These are phyloP conservation scores for Arthrobotrys sphaeroides DNA, from an alignment of 2,329 filamentous ascomycete species.

Conservation along the genomic window DNA sequence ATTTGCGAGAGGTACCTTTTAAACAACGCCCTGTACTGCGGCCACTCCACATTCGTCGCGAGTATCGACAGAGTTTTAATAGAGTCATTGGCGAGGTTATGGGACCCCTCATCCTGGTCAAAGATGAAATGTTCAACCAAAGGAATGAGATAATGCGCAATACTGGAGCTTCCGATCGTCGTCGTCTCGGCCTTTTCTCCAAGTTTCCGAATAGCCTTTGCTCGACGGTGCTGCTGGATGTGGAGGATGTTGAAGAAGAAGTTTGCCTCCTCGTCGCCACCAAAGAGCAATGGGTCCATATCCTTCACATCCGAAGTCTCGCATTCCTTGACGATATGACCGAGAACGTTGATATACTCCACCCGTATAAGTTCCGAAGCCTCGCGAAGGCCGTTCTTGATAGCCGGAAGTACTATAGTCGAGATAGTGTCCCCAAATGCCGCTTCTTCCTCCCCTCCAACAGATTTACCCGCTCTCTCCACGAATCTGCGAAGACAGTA, in stretches of 20 bases:
- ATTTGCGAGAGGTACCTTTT: slow-evolving; percentile 85
- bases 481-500: slow-evolving; percentile 82
- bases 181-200: slow-evolving; percentile 72
- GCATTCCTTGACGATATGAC: slow-evolving; percentile 77
- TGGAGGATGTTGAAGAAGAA: slow-evolving; percentile 95
- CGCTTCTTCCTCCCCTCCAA: slow-evolving; percentile 62
- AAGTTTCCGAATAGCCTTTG: slow-evolving; percentile 82
- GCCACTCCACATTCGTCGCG: slow-evolving; percentile 83
- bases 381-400: slow-evolving; percentile 80
- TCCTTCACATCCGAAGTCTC: slow-evolving; percentile 78
- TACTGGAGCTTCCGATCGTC: slow-evolving; percentile 77
- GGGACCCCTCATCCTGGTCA: slow-evolving; percentile 81
- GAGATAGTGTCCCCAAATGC: slow-evolving; percentile 71
- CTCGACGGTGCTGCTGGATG: slow-evolving; percentile 84
- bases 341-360: slow-evolving; percentile 82
- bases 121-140: slow-evolving; percentile 95
- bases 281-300: slow-evolving; percentile 74
- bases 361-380: slow-evolving; percentile 82
- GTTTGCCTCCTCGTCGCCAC: slow-evolving; percentile 78
- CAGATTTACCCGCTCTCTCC: slow-evolving; percentile 66
- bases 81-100: slow-evolving; percentile 86
- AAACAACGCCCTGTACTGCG: slow-evolving; percentile 84
- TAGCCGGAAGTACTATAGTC: slow-evolving; percentile 74
- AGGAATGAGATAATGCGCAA: slow-evolving; percentile 87
- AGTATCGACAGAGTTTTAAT: slow-evolving; percentile 81